Conservation (phyloP, 23 red algal species). For the Pyropia yezoensis region DNA sequence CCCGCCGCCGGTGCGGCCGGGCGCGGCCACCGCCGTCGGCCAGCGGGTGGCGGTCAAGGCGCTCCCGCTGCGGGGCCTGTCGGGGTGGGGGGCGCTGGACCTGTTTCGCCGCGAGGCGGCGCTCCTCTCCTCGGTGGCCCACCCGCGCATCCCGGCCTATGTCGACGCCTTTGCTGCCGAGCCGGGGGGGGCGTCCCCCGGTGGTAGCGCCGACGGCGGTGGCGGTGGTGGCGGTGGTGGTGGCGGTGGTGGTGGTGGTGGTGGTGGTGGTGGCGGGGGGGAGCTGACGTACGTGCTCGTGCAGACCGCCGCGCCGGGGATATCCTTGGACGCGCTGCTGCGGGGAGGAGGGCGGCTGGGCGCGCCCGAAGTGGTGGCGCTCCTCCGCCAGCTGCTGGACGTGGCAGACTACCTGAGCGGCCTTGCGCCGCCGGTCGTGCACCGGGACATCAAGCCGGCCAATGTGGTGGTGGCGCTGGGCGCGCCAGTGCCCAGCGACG, state of each 20-base stretch:
- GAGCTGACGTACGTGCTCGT: constrained; percentile 33
- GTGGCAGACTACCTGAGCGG: constrained; percentile 36
- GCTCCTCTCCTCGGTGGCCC: constrained; percentile 18
- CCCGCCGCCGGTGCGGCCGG: too few species aligned
- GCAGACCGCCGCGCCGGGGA: constrained; percentile 21
- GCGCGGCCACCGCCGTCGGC: too few species aligned
- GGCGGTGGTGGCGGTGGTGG: not conserved
- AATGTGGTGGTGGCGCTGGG: constrained; percentile 46
- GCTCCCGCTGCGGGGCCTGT: constrained; percentile 21
- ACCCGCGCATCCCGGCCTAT: constrained; percentile 38
- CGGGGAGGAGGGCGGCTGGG: constrained; percentile 21
- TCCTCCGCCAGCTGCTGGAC: constrained; percentile 30
- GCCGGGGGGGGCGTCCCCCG: not conserved
- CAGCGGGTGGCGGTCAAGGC: constrained; percentile 29
- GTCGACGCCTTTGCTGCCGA: constrained; percentile 42
- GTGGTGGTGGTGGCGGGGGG: not conserved
- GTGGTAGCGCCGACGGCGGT: not conserved
- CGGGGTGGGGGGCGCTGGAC: constrained; percentile 39
- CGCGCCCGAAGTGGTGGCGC: constrained; percentile 17
- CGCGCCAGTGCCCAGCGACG: not conserved
- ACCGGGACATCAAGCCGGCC: constrained; percentile 45
- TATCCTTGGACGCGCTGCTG: constrained; percentile 19
- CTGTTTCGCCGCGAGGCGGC: constrained; percentile 45
- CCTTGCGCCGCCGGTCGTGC: constrained; percentile 40
- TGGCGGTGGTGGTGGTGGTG: not conserved